phyloP scores from a whole-genome alignment of 805 yeast genomes.

The Saccharomyces paradoxus region DNA sequence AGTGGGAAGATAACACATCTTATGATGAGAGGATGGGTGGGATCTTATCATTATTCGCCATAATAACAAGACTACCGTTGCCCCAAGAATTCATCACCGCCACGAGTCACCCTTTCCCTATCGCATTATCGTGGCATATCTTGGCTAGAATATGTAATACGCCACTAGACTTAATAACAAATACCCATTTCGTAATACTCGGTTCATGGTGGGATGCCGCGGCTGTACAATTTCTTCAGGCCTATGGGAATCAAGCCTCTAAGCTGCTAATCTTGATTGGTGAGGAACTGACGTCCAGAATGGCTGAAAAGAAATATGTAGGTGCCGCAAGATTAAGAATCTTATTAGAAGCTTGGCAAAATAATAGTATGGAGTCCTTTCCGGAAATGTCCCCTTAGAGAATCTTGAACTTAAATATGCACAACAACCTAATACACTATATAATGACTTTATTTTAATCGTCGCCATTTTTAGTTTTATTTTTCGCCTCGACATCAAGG shows the following conservation, averaged over 20 bases:
- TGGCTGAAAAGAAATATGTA: conserved; percentile 47
- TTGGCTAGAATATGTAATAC: conserved; percentile 65
- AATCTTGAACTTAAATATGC: not conserved
- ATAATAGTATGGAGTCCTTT: conserved; percentile 38
- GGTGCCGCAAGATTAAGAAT: conserved; percentile 74
- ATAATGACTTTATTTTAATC: not conserved
- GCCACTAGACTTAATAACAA: conserved; percentile 41
- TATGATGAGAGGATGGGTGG: conserved; percentile 87
- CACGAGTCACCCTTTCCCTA: conserved; percentile 46
- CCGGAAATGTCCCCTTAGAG: conserved; percentile 29
- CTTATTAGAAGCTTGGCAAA: conserved; percentile 72
- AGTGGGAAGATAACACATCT: conserved; percentile 48
- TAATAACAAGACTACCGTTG: conserved; percentile 50
- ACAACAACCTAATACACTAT: not conserved
- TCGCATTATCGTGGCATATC: conserved; percentile 56
- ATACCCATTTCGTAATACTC: conserved; percentile 62
- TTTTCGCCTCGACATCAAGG: not conserved
- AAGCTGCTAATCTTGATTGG: conserved; percentile 49
- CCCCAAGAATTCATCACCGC: conserved; percentile 24
- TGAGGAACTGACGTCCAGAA: conserved; percentile 44
- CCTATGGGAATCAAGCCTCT: conserved; percentile 61
- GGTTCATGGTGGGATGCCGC: conserved; percentile 92
- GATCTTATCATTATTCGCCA: conserved; percentile 71
- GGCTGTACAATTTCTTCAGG: conserved; percentile 44
- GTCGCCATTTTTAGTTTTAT: not conserved